phyloP scores from a whole-genome alignment of 2,329 filamentous ascomycete species.

The Fusarium musae region DNA sequence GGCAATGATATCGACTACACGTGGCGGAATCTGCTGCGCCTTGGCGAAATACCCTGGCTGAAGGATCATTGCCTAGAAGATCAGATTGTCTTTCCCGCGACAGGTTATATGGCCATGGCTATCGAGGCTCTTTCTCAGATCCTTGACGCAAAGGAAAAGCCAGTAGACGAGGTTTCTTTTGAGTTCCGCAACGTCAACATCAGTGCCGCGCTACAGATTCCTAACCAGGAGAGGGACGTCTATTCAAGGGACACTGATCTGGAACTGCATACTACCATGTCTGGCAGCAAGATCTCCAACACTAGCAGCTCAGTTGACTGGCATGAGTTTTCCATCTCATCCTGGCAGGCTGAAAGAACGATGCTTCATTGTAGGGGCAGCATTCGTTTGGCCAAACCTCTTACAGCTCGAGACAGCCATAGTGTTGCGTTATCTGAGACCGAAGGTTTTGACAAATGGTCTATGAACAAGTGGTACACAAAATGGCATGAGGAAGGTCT shows the following conservation, averaged over 20 bases:
- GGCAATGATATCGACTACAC: not conserved
- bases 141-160: not conserved
- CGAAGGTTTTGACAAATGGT: not conserved
- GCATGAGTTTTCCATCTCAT: not conserved
- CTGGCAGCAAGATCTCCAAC: not conserved
- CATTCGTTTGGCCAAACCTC: not conserved
- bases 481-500: not conserved
- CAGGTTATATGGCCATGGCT: not conserved
- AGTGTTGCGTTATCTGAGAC: not conserved
- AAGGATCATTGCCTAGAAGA: not conserved
- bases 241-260: not conserved
- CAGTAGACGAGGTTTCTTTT: rapidly evolving
- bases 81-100: not conserved
- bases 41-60: not conserved
- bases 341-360: not conserved
- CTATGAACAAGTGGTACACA: not conserved
- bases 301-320: not conserved
- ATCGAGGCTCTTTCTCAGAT: not conserved
- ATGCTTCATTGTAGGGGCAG: not conserved
- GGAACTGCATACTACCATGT: not conserved
- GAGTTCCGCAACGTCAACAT: not conserved
- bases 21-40: not conserved
- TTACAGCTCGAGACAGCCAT: not conserved
- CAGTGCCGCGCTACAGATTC: not conserved
- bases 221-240: not conserved